A percentile compares a stretch with the other conserved stretches of the same genome.
phyloP scores from a whole-genome alignment of 305 asterid genomes.

The Fraxinus platypoda region DNA sequence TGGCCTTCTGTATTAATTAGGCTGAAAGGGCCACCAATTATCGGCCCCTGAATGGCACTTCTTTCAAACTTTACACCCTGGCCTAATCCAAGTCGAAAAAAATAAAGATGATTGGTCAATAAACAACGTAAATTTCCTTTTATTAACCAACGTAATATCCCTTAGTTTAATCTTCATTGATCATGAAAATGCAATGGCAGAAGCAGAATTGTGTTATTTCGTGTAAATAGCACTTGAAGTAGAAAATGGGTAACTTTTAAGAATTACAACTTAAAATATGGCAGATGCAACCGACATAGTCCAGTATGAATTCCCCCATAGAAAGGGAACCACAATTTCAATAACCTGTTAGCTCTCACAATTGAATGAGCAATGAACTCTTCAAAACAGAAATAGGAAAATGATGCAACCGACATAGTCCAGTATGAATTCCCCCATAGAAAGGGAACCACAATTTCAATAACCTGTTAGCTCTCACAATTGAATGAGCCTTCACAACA shows the following conservation, averaged over 20 bases:
- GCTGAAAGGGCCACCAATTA: conserved; percentile 91
- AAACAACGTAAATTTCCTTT: background rate
- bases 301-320: background rate
- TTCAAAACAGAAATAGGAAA: too few species aligned
- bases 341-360: background rate
- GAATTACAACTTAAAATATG: background rate
- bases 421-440: background rate
- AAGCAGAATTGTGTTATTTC: background rate
- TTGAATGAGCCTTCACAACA: conserved; percentile 1
- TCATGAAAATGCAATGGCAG: background rate
- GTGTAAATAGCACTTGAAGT: background rate
- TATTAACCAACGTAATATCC: background rate
- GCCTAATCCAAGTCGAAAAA: conserved; percentile 41
- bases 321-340: background rate
- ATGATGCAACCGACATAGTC: background rate
- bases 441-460: background rate
- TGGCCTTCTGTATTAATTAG: conserved; percentile 59
- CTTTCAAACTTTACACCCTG: conserved; percentile 81
- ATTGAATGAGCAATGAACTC: background rate
- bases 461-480: background rate
- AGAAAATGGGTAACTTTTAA: background rate
- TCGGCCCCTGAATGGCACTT: conserved; percentile 76
- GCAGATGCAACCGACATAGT: background rate
- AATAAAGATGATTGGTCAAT: conserved; percentile 1
- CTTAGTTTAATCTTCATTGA: background rate